A percentile compares a stretch with the other conserved stretches of the same genome.
Evolutionary conservation across 2,329 filamentous ascomycete genomes (phyloP).

Genomic region (Trichoderma asperellum): DNA sequence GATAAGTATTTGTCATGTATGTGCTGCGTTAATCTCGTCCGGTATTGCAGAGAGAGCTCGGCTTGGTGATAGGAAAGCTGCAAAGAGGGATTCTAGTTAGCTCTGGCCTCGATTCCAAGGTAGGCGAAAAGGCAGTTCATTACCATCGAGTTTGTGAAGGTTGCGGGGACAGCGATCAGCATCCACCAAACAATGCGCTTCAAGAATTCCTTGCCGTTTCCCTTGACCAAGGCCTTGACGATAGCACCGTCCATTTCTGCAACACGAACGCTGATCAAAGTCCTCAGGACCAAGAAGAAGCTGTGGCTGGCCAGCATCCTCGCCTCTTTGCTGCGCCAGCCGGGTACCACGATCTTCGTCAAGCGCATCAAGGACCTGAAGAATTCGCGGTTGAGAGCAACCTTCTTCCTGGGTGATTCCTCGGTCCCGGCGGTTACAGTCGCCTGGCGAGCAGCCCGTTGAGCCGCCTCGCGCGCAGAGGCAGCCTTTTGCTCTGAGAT

Average conservation of each 20-base stretch:
- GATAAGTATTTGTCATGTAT: constrained; percentile 96
- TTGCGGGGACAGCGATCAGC: constrained; percentile 92
- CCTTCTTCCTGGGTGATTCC: constrained; percentile 68
- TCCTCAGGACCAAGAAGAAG: constrained; percentile 87
- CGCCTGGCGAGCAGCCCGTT: constrained; percentile 52
- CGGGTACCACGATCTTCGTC: constrained; percentile 84
- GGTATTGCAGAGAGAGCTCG: constrained; percentile 88
- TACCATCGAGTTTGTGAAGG: constrained; percentile 98
- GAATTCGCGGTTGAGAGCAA: constrained; percentile 87
- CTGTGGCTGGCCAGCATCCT: constrained; percentile 86
- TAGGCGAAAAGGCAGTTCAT: constrained; percentile 37
- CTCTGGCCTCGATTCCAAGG: not conserved
- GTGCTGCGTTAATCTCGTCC: constrained; percentile 87
- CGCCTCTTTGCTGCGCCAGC: constrained; percentile 87
- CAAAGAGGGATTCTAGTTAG: not conserved
- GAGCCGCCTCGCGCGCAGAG: constrained; percentile 67
- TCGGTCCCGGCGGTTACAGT: constrained; percentile 50
- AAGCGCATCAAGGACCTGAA: constrained; percentile 75
- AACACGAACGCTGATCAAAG: constrained; percentile 91
- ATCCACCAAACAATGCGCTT: constrained; percentile 96
- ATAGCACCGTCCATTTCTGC: constrained; percentile 93
- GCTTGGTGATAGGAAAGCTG: constrained; percentile 96
- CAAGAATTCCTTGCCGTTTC: constrained; percentile 87
- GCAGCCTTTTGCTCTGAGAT: constrained; percentile 92
- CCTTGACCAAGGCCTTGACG: constrained; percentile 89